Evolutionary conservation across 306 rosid genomes (phyloP).

Genomic region (Malus fusca): DNA sequence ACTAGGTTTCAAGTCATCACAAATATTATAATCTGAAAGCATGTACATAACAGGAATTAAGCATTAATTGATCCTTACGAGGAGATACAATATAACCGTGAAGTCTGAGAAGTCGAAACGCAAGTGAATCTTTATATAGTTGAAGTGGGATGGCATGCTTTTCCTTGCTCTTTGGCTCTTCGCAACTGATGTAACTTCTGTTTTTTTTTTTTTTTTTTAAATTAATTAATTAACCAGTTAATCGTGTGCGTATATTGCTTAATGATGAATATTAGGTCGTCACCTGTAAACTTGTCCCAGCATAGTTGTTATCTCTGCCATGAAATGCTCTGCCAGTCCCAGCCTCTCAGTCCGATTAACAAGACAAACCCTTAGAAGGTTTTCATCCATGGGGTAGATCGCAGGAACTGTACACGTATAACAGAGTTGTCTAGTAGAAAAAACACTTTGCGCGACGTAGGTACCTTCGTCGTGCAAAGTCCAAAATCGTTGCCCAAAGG

Average conservation of each 20-base stretch:
- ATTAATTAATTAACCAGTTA: not conserved
- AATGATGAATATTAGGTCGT: no score
- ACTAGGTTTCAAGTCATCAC: no score
- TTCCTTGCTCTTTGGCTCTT: not conserved
- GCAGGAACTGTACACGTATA: not conserved
- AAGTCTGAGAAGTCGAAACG: constrained; percentile 14
- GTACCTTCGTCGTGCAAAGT: no score
- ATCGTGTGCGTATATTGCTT: no score
- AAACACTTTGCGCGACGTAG: no score
- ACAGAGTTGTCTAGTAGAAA: not conserved
- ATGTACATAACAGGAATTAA: no score
- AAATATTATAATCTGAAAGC: no score
- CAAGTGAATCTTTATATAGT: not conserved
- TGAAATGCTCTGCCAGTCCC: constrained; percentile 11
- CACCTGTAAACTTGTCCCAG: constrained; percentile 6
- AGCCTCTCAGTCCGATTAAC: constrained; percentile 4
- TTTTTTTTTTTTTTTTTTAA: no score
- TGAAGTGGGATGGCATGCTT: not conserved
- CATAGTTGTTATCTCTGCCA: not conserved
- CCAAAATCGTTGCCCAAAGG: no score
- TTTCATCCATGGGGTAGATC: constrained; percentile 9
- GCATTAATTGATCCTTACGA: not conserved
- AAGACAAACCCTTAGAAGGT: not conserved
- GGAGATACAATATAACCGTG: constrained; percentile 4
- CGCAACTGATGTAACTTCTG: not conserved